Conservation (phyloP, 2,329 filamentous ascomycete genomes). For the Aurifilum marmelostoma region DNA sequence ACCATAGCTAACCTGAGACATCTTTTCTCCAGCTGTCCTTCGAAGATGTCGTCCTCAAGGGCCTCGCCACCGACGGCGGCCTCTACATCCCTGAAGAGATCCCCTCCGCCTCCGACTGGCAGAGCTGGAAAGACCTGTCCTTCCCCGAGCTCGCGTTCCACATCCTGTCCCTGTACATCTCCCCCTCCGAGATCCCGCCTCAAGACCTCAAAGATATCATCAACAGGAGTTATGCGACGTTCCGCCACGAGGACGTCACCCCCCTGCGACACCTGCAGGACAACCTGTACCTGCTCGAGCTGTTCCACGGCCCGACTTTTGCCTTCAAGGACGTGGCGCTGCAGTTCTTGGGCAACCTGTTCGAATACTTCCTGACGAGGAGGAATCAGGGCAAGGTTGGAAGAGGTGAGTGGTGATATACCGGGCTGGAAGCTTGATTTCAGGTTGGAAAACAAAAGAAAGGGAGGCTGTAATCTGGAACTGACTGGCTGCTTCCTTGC, state of each 20-base stretch:
- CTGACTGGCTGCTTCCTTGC: conserved; percentile 35
- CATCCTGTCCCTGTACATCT: conserved; percentile 88
- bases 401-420: conserved; percentile 47
- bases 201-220: conserved; percentile 83
- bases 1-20: background rate
- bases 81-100: conserved; percentile 88
- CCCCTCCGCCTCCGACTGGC: conserved; percentile 53
- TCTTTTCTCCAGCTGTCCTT: conserved; percentile 70
- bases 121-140: conserved; percentile 76
- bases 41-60: conserved; percentile 88
- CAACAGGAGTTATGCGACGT: conserved; percentile 83
- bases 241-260: conserved; percentile 77
- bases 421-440: too few relatives aligned
- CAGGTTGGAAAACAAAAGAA: background rate
- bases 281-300: conserved; percentile 84
- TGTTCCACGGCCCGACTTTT: conserved; percentile 95
- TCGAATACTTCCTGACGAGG: conserved; percentile 81
- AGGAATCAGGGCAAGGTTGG: conserved; percentile 72
- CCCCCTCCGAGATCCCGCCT: conserved; percentile 76
- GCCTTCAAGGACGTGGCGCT: conserved; percentile 95
- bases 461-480: background rate
- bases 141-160: conserved; percentile 83
- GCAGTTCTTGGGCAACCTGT: conserved; percentile 95
- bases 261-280: conserved; percentile 78
- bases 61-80: conserved; percentile 82